Evolutionary conservation across 2,329 filamentous ascomycete species (phyloP).

Genomic region (Xylaria multiplex): DNA sequence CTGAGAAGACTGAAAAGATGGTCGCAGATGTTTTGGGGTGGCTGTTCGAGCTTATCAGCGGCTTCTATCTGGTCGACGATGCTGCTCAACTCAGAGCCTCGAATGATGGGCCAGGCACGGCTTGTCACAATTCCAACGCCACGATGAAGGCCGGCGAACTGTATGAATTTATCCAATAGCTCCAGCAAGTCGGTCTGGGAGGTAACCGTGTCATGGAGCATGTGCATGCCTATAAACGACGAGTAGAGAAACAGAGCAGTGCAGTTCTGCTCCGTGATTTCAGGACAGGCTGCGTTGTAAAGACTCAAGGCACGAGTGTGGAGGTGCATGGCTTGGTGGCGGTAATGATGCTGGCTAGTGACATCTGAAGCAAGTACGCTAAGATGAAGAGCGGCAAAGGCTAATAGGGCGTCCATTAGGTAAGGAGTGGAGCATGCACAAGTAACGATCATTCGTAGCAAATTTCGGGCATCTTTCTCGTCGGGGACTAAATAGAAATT

Average conservation of each 20-base stretch:
- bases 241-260: conserved; percentile 13
- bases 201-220: conserved; percentile 17
- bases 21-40: conserved; percentile 15
- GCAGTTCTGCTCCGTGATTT: conserved; percentile 15
- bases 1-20: background rate
- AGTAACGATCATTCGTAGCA: conserved; percentile 13
- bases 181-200: conserved; percentile 1
- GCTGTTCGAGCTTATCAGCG: background rate
- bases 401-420: conserved; percentile 16
- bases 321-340: conserved; percentile 17
- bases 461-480: background rate
- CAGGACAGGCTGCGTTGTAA: conserved; percentile 12
- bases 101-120: conserved; percentile 10
- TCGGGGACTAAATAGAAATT: background rate
- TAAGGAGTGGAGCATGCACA: conserved; percentile 8
- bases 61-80: conserved; percentile 13
- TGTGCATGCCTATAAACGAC: conserved; percentile 12
- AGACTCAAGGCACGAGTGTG: conserved; percentile 18
- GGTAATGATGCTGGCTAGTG: conserved; percentile 8
- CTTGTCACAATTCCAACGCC: conserved; percentile 9
- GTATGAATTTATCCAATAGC: conserved; percentile 13
- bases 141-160: conserved; percentile 12
- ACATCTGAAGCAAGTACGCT: conserved; percentile 5
- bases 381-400: conserved; percentile 18
- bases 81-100: conserved; percentile 8